Conservation (phyloP, 2,329 filamentous ascomycete species). For the Ophiosphaerella korrae region DNA sequence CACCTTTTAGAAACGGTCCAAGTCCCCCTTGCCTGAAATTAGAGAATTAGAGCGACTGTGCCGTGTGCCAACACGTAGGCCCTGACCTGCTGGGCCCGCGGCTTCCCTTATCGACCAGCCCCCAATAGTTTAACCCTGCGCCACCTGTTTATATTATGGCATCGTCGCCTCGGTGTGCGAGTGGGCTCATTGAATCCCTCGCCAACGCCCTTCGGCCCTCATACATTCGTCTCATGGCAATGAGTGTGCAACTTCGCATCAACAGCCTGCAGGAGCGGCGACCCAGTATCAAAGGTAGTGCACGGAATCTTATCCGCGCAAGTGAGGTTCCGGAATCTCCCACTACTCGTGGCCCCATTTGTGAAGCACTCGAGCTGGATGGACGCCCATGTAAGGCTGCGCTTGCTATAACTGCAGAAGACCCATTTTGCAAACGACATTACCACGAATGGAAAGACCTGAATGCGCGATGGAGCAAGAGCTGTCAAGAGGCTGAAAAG, state of each 20-base stretch:
- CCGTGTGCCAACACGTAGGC: background rate
- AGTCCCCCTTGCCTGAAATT: background rate
- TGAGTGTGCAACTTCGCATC: conserved; percentile 15
- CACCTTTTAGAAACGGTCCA: too few relatives aligned
- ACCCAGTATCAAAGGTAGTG: conserved; percentile 8
- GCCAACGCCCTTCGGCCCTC: conserved; percentile 15
- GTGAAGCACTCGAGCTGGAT: conserved; percentile 32
- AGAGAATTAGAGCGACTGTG: background rate
- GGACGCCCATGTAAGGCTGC: conserved; percentile 20
- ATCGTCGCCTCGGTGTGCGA: background rate
- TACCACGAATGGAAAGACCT: conserved; percentile 21
- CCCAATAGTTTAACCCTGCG: background rate
- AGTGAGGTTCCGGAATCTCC: conserved; percentile 25
- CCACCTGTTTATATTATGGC: background rate
- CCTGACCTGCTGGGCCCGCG: background rate
- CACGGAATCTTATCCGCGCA: conserved; percentile 10
- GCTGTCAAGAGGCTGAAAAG: conserved; percentile 24
- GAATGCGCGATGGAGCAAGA: conserved; percentile 19
- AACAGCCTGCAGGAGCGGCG: conserved; percentile 1
- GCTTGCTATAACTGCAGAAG: conserved; percentile 6
- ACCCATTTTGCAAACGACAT: conserved; percentile 25
- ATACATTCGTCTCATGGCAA: conserved; percentile 10
- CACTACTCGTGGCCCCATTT: conserved; percentile 4
- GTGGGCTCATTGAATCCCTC: background rate
- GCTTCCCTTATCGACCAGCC: background rate